Conservation (phyloP, 1,139 yeast genomes). For the Candida sp. region DNA sequence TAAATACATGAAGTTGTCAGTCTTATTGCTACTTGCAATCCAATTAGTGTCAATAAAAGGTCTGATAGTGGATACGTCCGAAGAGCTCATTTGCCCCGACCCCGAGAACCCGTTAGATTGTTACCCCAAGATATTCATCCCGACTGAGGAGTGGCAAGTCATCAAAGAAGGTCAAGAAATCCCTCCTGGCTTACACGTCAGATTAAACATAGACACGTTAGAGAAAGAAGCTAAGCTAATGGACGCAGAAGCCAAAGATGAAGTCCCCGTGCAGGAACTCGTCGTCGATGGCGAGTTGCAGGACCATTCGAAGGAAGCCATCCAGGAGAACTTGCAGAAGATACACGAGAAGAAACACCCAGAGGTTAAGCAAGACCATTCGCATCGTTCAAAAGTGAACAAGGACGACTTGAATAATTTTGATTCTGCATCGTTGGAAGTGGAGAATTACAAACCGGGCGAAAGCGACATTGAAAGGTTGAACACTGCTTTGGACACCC, state of each 20-base stretch:
- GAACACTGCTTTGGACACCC: slow-evolving; percentile 41
- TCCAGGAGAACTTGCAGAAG: slow-evolving; percentile 11
- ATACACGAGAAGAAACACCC: slow-evolving; percentile 8
- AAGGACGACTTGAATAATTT: slow-evolving; percentile 27
- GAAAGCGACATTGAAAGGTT: slow-evolving; percentile 19
- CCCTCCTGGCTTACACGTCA: slow-evolving; percentile 80
- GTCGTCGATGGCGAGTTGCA: slow-evolving; percentile 20
- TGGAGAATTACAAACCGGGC: slow-evolving; percentile 17
- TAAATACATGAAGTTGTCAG: slow-evolving; percentile 4
- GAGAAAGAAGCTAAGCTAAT: slow-evolving; percentile 67
- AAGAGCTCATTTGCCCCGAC: slow-evolving; percentile 17
- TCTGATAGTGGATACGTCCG: slow-evolving; percentile 17
- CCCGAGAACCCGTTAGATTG: slow-evolving; percentile 54
- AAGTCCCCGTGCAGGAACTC: slow-evolving; percentile 13
- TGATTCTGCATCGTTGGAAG: slow-evolving; percentile 31
- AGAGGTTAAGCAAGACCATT: slow-evolving; percentile 1
- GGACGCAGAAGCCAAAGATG: slow-evolving; percentile 27
- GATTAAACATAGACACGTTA: slow-evolving; percentile 72
- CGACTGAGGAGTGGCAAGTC: slow-evolving; percentile 69
- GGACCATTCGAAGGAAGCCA: slow-evolving; percentile 8
- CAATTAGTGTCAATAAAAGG: slow-evolving; percentile 1
- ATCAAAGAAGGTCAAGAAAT: slow-evolving; percentile 71
- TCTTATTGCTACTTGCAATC: slow-evolving; percentile 4
- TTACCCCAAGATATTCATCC: slow-evolving; percentile 62
- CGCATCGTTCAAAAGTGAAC: slow-evolving; percentile 16